phyloP scores from a whole-genome alignment of 1,284 basidiomycete species.

The Hypsizygus ulmarius region DNA sequence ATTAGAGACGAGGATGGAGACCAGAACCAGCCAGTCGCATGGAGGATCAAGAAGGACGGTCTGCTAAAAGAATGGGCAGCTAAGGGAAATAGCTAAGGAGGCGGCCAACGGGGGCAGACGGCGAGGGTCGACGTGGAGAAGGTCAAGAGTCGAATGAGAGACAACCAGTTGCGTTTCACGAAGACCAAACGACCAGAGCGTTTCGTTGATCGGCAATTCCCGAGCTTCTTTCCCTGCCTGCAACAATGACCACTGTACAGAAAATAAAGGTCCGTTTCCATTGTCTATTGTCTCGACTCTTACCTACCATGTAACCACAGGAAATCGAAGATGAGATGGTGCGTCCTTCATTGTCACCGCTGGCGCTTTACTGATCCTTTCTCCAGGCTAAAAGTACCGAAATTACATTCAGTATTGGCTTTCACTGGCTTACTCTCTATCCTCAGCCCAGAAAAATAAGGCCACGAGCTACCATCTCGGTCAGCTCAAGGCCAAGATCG shows the following conservation, averaged over 20 bases:
- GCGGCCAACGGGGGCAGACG: constrained; percentile 21
- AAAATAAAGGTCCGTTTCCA: constrained; percentile 73
- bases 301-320: constrained; percentile 34
- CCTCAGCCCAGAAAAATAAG: constrained; percentile 94
- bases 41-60: constrained; percentile 35
- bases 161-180: constrained; percentile 3
- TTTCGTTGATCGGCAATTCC: constrained; percentile 31
- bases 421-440: constrained; percentile 18
- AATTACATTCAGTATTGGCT: constrained; percentile 9
- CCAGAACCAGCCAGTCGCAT: constrained; percentile 71
- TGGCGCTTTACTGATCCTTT: constrained; percentile 15
- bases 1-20: constrained; percentile 20
- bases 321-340: constrained; percentile 98
- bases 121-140: constrained; percentile 10
- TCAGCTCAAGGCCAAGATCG: constrained; percentile 97
- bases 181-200: constrained; percentile 11
- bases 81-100: constrained; percentile 24
- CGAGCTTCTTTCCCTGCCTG: constrained; percentile 25
- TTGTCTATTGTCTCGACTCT: constrained; percentile 20
- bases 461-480: constrained; percentile 93
- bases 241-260: constrained; percentile 80
- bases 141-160: constrained; percentile 9
- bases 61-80: constrained; percentile 28
- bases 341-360: constrained; percentile 28
- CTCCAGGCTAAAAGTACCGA: constrained; percentile 50